Evolutionary conservation across 2,329 filamentous ascomycete species (phyloP).

Genomic region (Fusarium sp.): DNA sequence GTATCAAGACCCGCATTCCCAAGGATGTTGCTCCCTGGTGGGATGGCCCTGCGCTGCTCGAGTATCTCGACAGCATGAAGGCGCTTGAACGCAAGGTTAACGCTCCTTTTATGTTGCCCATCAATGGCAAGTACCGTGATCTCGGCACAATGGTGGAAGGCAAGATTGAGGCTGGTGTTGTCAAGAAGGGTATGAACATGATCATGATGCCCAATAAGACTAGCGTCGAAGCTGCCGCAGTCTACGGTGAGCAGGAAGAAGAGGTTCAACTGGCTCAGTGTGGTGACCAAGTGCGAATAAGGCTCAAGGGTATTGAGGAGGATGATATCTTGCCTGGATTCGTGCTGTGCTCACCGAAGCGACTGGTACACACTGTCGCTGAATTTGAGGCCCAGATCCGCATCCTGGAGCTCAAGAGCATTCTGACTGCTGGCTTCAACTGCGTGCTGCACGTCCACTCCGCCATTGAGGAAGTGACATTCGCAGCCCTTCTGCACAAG

Average conservation of each 20-base stretch:
- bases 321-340: constrained; percentile 97
- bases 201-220: constrained; percentile 97
- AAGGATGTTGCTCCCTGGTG: constrained; percentile 85
- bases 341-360: constrained; percentile 94
- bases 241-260: constrained; percentile 97
- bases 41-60: constrained; percentile 88
- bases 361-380: constrained; percentile 89
- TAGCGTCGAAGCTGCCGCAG: constrained; percentile 80
- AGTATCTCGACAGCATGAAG: constrained; percentile 95
- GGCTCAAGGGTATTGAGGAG: constrained; percentile 94
- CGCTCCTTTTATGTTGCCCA: constrained; percentile 99
- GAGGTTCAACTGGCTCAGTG: constrained; percentile 85
- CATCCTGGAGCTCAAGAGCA: constrained; percentile 93
- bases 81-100: constrained; percentile 95
- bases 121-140: constrained; percentile 96
- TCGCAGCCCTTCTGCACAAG: constrained; percentile 88
- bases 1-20: constrained; percentile 89
- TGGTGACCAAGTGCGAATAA: constrained; percentile 93
- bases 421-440: constrained; percentile 94
- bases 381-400: constrained; percentile 97
- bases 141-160: constrained; percentile 98
- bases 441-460: constrained; percentile 98
- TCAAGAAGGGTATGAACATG: constrained; percentile 88
- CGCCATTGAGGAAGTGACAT: constrained; percentile 97
- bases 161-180: constrained; percentile 93